phyloP scores from a whole-genome alignment of 2,329 filamentous ascomycete species.

The Helicocarpus griseus region DNA sequence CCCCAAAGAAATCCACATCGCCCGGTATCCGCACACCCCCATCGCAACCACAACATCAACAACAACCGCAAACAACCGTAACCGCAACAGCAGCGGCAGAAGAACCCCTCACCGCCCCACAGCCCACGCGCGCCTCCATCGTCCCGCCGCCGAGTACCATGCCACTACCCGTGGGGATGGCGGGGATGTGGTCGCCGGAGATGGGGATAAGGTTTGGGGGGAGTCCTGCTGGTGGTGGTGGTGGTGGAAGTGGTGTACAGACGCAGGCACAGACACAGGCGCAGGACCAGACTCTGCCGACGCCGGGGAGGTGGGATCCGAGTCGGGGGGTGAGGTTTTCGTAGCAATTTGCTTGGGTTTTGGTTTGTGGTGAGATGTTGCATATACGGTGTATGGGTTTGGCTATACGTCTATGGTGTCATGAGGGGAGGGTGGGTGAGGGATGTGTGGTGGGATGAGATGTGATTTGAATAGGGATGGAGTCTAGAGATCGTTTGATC shows the following conservation, averaged over 20 bases:
- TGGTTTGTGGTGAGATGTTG: neutral
- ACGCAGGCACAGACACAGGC: neutral
- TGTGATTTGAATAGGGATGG: too few relatives aligned
- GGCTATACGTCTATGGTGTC: too few relatives aligned
- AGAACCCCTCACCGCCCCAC: slow-evolving; percentile 37
- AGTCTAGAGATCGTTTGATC: too few relatives aligned
- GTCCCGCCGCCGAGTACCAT: slow-evolving; percentile 43
- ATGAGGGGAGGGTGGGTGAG: too few relatives aligned
- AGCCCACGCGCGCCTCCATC: slow-evolving; percentile 33
- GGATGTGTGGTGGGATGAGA: too few relatives aligned
- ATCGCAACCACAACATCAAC: slow-evolving; percentile 29
- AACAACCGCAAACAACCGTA: slow-evolving; percentile 26
- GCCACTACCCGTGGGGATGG: slow-evolving; percentile 15
- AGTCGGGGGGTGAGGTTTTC: slow-evolving; percentile 49
- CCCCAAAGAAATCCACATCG: slow-evolving; percentile 19
- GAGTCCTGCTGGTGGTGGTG: neutral
- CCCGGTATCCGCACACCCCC: slow-evolving; percentile 19
- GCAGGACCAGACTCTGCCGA: neutral
- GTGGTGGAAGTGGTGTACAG: neutral
- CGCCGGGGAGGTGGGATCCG: slow-evolving; percentile 47
- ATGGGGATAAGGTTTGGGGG: slow-evolving; percentile 65
- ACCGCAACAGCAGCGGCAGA: too few relatives aligned
- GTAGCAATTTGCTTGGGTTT: slow-evolving; percentile 9
- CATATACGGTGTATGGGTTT: neutral
- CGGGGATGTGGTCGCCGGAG: slow-evolving; percentile 66